phyloP scores from a whole-genome alignment of 2,329 filamentous ascomycete species.

The Beauveria scarabaeidicola region DNA sequence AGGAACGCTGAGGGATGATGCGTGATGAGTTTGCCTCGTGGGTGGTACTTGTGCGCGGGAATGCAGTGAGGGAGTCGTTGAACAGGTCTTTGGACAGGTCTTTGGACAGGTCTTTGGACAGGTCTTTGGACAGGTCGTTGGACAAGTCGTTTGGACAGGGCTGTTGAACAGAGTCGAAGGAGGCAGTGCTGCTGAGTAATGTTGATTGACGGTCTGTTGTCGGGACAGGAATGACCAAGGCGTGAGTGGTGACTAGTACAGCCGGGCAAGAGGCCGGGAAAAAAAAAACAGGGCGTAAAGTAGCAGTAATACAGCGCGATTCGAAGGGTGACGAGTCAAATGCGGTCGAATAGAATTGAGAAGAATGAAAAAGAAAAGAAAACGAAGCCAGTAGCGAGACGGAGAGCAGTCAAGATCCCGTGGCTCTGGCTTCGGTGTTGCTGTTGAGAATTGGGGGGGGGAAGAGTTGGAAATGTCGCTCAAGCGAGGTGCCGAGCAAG shows the following conservation, averaged over 20 bases:
- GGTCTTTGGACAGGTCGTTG: no score
- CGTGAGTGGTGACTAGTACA: background rate
- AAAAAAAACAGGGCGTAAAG: background rate
- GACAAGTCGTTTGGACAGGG: no score
- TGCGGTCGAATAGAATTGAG: background rate
- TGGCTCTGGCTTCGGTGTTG: slow-evolving; percentile 2
- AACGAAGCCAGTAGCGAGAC: slow-evolving; percentile 4
- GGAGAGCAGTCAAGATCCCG: slow-evolving; percentile 7
- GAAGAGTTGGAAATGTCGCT: background rate
- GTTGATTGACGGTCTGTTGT: background rate
- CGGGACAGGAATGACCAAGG: background rate
- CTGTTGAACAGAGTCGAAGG: background rate
- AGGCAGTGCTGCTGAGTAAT: background rate
- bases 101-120: no score
- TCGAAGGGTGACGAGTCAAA: background rate
- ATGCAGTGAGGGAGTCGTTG: background rate
- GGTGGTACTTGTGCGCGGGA: background rate
- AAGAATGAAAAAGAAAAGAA: background rate
- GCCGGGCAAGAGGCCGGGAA: background rate
- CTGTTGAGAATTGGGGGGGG: background rate
- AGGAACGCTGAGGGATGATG: background rate
- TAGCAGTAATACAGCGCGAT: slow-evolving; percentile 6
- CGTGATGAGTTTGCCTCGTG: slow-evolving; percentile 1
- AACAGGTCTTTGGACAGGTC: background rate
- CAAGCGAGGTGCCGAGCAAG: slow-evolving; percentile 10